A percentile compares a stretch with the other conserved stretches of the same genome.
These are phyloP conservation scores for Calocybe gambosa DNA, from an alignment of 1,284 basidiomycete genomes.

Conservation along the genomic window DNA sequence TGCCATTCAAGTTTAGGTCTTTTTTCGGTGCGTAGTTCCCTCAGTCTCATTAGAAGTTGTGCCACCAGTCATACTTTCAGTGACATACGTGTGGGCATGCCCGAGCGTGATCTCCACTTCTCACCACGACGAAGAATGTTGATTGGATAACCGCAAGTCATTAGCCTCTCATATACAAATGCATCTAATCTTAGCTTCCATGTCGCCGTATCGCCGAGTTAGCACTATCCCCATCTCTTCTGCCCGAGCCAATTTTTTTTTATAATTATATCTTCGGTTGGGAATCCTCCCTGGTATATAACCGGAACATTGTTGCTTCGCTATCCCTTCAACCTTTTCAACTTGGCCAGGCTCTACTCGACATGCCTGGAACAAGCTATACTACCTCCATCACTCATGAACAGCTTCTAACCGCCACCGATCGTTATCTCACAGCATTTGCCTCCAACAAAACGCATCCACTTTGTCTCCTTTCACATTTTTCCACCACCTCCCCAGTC, in stretches of 20 bases:
- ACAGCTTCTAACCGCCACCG: conserved; percentile 25
- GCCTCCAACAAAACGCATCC: conserved; percentile 25
- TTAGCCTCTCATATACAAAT: conserved; percentile 1
- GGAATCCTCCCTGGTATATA: conserved; percentile 15
- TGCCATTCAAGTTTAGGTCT: background rate
- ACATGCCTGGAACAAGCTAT: conserved; percentile 8
- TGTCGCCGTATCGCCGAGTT: conserved; percentile 14
- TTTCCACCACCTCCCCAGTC: conserved; percentile 30
- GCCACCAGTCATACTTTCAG: background rate
- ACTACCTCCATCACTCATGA: conserved; percentile 15
- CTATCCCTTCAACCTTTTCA: background rate
- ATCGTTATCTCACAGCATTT: conserved; percentile 31
- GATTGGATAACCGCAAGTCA: background rate
- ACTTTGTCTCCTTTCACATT: conserved; percentile 28
- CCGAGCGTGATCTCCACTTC: conserved; percentile 1
- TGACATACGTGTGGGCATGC: conserved; percentile 1
- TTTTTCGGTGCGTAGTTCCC: background rate
- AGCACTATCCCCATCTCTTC: conserved; percentile 21
- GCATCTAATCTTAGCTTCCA: conserved; percentile 12
- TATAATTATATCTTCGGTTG: conserved; percentile 6
- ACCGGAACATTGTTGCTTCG: conserved; percentile 9
- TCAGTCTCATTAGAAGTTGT: background rate
- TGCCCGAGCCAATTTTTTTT: conserved; percentile 24
- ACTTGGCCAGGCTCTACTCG: background rate
- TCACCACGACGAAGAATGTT: background rate